These are phyloP conservation scores for Penicillium sp. DNA, from an alignment of 2,329 filamentous ascomycete genomes.

Conservation along the genomic window DNA sequence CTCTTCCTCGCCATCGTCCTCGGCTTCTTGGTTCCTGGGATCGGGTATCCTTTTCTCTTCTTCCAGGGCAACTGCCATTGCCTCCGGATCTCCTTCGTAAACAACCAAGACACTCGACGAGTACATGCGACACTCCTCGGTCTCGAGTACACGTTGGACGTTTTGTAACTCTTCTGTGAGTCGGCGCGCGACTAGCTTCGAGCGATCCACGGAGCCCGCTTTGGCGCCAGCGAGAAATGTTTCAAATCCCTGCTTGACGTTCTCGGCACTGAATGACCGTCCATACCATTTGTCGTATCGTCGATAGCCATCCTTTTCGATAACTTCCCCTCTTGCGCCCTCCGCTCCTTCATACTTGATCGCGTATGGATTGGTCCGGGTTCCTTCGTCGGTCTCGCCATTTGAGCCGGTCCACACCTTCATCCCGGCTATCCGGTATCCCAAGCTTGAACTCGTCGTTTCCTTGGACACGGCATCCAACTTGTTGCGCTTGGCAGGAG, in stretches of 20 bases:
- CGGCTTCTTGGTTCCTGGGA: conserved; percentile 25
- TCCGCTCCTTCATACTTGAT: conserved; percentile 48
- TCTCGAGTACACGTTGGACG: conserved; percentile 51
- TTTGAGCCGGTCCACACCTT: conserved; percentile 53
- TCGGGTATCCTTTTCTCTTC: conserved; percentile 41
- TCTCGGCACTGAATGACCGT: conserved; percentile 55
- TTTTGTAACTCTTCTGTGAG: conserved; percentile 42
- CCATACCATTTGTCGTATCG: conserved; percentile 67
- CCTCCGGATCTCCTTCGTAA: conserved; percentile 62
- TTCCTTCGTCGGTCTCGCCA: conserved; percentile 31
- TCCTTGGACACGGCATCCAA: conserved; percentile 59
- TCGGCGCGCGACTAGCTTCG: conserved; percentile 43
- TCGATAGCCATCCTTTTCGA: conserved; percentile 54
- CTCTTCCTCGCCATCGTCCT: conserved; percentile 30
- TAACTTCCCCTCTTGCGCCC: conserved; percentile 42
- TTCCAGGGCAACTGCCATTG: conserved; percentile 51
- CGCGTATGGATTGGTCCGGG: conserved; percentile 34
- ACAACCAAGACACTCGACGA: conserved; percentile 63
- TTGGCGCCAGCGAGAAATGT: conserved; percentile 54
- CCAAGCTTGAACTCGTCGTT: conserved; percentile 60
- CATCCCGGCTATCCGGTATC: conserved; percentile 66
- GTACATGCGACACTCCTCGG: conserved; percentile 66
- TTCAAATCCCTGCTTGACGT: conserved; percentile 57
- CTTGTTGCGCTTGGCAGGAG: conserved; percentile 56
- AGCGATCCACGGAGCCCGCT: conserved; percentile 42